Evolutionary conservation across 805 yeast species (phyloP).

Genomic region (Kuraishia hungarica): DNA sequence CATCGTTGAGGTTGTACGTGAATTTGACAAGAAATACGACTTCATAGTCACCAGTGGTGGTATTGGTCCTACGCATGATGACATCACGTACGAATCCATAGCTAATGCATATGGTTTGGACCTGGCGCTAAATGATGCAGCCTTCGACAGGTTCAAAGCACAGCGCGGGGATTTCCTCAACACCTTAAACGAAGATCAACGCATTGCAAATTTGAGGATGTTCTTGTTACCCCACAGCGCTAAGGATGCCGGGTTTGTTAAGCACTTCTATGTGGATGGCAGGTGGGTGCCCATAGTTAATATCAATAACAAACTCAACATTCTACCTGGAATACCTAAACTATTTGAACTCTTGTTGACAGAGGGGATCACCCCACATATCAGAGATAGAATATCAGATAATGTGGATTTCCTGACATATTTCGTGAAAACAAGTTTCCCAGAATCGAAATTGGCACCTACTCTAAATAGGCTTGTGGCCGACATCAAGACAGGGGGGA

Average conservation of each 20-base stretch:
- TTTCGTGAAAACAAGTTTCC: constrained; percentile 50
- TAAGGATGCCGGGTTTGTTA: constrained; percentile 29
- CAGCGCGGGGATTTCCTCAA: constrained; percentile 30
- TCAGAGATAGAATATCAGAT: constrained; percentile 28
- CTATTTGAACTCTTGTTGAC: constrained; percentile 50
- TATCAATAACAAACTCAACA: constrained; percentile 52
- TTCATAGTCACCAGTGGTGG: constrained; percentile 65
- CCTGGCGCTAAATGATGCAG: constrained; percentile 42
- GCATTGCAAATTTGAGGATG: constrained; percentile 65
- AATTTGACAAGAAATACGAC: constrained; percentile 47
- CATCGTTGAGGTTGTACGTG: constrained; percentile 41
- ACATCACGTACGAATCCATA: constrained; percentile 72
- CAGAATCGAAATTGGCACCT: constrained; percentile 67
- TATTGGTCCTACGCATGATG: constrained; percentile 89
- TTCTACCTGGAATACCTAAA: constrained; percentile 81
- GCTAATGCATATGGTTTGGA: constrained; percentile 54
- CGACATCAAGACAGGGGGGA: constrained; percentile 20
- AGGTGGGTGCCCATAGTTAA: constrained; percentile 84
- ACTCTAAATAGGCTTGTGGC: constrained; percentile 45
- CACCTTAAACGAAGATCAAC: constrained; percentile 31
- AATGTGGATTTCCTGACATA: constrained; percentile 31
- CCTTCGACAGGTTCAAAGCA: constrained; percentile 50
- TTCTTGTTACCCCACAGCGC: constrained; percentile 54
- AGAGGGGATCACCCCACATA: constrained; percentile 29
- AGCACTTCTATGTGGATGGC: constrained; percentile 37